Conservation (phyloP, 2,329 filamentous ascomycete species). For the Pseudonectria buxi region DNA sequence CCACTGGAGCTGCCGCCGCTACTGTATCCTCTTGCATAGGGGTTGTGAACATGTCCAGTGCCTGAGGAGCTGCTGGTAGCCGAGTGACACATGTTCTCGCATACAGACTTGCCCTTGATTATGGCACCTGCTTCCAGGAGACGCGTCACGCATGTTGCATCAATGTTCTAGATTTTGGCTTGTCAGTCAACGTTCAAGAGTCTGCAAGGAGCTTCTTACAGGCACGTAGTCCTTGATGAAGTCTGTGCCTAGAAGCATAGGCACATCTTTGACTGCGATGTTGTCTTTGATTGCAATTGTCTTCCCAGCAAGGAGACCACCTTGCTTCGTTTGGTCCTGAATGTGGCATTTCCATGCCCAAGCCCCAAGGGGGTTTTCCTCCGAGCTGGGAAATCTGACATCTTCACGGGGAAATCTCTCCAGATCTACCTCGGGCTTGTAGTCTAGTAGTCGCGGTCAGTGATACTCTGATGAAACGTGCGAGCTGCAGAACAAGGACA, state of each 20-base stretch:
- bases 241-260: constrained; percentile 1
- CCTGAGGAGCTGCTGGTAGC: neutral
- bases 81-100: constrained; percentile 1
- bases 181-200: too few species aligned
- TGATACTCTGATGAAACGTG: too few species aligned
- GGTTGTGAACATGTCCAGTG: constrained; percentile 3
- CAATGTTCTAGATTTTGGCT: too few species aligned
- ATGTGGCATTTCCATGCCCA: constrained; percentile 5
- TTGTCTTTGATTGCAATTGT: constrained; percentile 3
- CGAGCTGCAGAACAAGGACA: too few species aligned
- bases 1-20: constrained; percentile 1
- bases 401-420: too few species aligned
- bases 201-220: too few species aligned
- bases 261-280: constrained; percentile 1
- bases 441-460: too few species aligned
- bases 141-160: constrained; percentile 1
- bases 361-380: too few species aligned
- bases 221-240: constrained; percentile 1
- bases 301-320: too few species aligned
- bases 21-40: constrained; percentile 1
- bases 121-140: neutral
- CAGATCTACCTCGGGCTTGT: too few species aligned
- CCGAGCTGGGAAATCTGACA: too few species aligned
- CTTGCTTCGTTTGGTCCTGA: too few species aligned
- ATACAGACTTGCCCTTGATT: constrained; percentile 1